Base-by-base conservation (phyloP, 2,329 filamentous ascomycete genomes). In the Drechmeria coniospora region DNA sequence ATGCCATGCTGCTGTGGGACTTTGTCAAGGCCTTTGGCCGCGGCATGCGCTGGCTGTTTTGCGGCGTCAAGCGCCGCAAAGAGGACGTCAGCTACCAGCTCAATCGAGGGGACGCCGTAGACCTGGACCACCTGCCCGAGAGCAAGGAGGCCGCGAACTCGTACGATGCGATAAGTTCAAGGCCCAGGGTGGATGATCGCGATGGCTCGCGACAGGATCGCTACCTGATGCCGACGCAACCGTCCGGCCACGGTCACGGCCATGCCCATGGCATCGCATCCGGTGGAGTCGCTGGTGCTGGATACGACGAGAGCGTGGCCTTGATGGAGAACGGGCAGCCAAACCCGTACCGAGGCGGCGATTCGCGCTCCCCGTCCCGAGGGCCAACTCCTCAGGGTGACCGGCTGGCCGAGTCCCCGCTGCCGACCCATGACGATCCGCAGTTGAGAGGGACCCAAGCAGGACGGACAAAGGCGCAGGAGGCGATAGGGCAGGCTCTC, bases 1-100 rank as follows among this genome's bases (percentile, higher is more conserved):
- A 87, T 41, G 74, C 80, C 2, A 63, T 84, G 46, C 90, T 90
- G 42, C 65, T 79, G 0, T 82, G 80, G 74, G 83, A 93, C 48
- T 67, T 92, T 23, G 54, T 82, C 44, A 92, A 86, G 53, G 79
- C 79, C 1, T 73, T 79, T 35, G 79, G 76, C 7, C 68, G 83
- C 27, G 78, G 79, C 14, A 68, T 82, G 41, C 68, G 78, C 40
- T 92, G 83, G 84, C 58, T 92, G 13, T 76, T 86, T 36, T 70
- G 82, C 11, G 82, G 82, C 23, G 65, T 70, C 29, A 76, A 71
- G 46, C 52, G 59, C 35, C 66, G 78, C 33, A 60, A 63, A 38
- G 44, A 61, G 12, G 66, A 73, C 35, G 30, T 50, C 22, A 67
- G 62, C 38, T 71, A 71, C 40, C 50, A 53, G 33, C 35, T 40